Conservation (phyloP, 805 yeast species). For the Yarrowia deformans region DNA sequence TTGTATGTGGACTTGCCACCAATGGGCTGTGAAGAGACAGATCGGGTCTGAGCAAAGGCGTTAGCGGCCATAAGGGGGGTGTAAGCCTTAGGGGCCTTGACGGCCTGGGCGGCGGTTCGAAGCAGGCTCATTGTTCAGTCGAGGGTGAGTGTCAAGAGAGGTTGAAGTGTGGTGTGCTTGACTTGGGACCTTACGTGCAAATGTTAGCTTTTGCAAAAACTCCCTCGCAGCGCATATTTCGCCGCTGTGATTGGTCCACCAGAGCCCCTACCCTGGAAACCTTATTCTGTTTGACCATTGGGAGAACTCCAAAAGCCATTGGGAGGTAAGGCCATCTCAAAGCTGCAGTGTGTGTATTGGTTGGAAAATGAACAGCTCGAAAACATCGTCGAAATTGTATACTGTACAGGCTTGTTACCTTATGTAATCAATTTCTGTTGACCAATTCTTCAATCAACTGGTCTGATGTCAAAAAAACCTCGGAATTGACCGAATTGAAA, state of each 20-base stretch:
- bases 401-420: not conserved
- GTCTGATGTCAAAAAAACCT: too few relatives aligned
- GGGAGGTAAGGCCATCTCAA: slow-evolving; percentile 9
- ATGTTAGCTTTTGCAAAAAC: slow-evolving; percentile 38
- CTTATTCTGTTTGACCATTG: slow-evolving; percentile 22
- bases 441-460: too few relatives aligned
- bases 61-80: slow-evolving; percentile 36
- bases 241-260: slow-evolving; percentile 17
- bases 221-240: slow-evolving; percentile 36
- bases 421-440: too few relatives aligned
- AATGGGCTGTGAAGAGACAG: slow-evolving; percentile 42
- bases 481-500: not conserved
- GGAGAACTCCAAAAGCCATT: slow-evolving; percentile 18
- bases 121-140: slow-evolving; percentile 40
- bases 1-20: slow-evolving; percentile 73
- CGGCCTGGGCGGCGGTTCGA: slow-evolving; percentile 39
- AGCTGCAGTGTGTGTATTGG: not conserved
- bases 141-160: slow-evolving; percentile 26
- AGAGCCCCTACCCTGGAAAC: slow-evolving; percentile 12
- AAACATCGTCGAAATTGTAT: not conserved
- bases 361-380: not conserved
- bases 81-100: slow-evolving; percentile 39
- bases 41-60: slow-evolving; percentile 39
- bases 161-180: slow-evolving; percentile 38
- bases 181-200: slow-evolving; percentile 38